phyloP scores from a whole-genome alignment of 208 protist genomes.

The Sergeia podlipaevii region DNA sequence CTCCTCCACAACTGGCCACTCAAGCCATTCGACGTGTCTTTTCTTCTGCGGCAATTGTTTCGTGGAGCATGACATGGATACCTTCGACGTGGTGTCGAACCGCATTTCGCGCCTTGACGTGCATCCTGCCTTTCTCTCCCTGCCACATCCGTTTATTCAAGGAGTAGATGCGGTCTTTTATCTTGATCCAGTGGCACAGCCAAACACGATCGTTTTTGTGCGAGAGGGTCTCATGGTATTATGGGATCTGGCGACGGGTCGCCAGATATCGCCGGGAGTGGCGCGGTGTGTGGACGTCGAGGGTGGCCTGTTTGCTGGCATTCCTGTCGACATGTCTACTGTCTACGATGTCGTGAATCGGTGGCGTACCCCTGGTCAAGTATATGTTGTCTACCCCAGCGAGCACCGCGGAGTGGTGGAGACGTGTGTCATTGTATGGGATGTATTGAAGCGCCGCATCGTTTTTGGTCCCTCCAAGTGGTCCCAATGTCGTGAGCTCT shows the following conservation, averaged over 20 bases:
- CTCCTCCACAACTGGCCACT: background rate
- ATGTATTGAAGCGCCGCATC: slow-evolving; percentile 1
- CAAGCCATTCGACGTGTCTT: slow-evolving; percentile 20
- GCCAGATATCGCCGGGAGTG: slow-evolving; percentile 2
- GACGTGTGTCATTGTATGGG: slow-evolving; percentile 17
- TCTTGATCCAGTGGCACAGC: slow-evolving; percentile 16
- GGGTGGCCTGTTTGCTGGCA: slow-evolving; percentile 20
- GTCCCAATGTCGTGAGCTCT: slow-evolving; percentile 13
- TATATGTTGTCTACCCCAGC: slow-evolving; percentile 20
- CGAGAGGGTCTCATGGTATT: slow-evolving; percentile 33
- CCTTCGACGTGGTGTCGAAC: slow-evolving; percentile 9
- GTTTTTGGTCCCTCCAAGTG: background rate
- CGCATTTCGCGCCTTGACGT: slow-evolving; percentile 11
- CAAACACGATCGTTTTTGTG: slow-evolving; percentile 40
- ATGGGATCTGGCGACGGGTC: slow-evolving; percentile 43
- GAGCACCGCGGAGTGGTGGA: background rate
- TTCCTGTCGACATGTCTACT: slow-evolving; percentile 31
- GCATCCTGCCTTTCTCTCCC: slow-evolving; percentile 33
- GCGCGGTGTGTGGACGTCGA: slow-evolving; percentile 7
- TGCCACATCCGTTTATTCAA: slow-evolving; percentile 51
- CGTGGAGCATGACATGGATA: slow-evolving; percentile 33
- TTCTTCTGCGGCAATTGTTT: slow-evolving; percentile 51
- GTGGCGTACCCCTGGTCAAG: slow-evolving; percentile 26
- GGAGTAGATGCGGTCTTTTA: slow-evolving; percentile 74
- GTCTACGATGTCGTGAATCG: slow-evolving; percentile 40